phyloP scores from a whole-genome alignment of 805 yeast genomes.

The Metschnikowia reukaufii region DNA sequence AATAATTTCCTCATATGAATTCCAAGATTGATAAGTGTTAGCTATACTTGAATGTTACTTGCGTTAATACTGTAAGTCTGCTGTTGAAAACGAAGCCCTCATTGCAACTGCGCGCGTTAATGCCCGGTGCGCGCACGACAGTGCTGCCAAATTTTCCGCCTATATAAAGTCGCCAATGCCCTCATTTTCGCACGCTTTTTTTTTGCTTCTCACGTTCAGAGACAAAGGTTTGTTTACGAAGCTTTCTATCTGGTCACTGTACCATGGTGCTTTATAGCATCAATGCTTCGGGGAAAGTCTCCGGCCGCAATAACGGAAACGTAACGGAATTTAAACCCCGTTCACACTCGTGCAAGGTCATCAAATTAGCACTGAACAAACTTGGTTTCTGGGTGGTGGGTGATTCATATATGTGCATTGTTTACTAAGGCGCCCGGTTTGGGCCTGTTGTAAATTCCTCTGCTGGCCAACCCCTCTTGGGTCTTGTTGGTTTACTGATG shows the following conservation, averaged over 20 bases:
- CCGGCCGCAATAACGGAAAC: slow-evolving; percentile 74
- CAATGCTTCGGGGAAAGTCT: slow-evolving; percentile 85
- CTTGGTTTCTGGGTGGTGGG: slow-evolving; percentile 4
- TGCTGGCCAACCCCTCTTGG: slow-evolving; percentile 16
- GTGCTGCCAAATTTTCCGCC: not conserved
- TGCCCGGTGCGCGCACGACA: slow-evolving; percentile 10
- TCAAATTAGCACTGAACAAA: not conserved
- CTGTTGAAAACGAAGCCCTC: not conserved
- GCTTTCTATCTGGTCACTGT: slow-evolving; percentile 49
- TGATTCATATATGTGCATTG: not conserved
- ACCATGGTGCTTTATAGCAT: slow-evolving; percentile 14
- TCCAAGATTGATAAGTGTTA: too few relatives aligned
- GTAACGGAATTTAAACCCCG: slow-evolving; percentile 28
- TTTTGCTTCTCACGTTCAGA: slow-evolving; percentile 53
- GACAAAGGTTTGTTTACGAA: slow-evolving; percentile 78
- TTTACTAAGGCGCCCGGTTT: not conserved
- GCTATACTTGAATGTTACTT: too few relatives aligned
- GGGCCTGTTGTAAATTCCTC: slow-evolving; percentile 3
- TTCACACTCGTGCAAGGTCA: slow-evolving; percentile 7
- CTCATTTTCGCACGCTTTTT: not conserved
- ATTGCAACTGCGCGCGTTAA: not conserved
- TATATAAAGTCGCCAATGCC: slow-evolving; percentile 6
- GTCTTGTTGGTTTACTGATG: slow-evolving; percentile 14
- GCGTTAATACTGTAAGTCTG: too few relatives aligned
- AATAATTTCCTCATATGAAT: too few relatives aligned